Conservation (phyloP, 176 grass and related monocot genomes). For the Triticum monococcum region DNA sequence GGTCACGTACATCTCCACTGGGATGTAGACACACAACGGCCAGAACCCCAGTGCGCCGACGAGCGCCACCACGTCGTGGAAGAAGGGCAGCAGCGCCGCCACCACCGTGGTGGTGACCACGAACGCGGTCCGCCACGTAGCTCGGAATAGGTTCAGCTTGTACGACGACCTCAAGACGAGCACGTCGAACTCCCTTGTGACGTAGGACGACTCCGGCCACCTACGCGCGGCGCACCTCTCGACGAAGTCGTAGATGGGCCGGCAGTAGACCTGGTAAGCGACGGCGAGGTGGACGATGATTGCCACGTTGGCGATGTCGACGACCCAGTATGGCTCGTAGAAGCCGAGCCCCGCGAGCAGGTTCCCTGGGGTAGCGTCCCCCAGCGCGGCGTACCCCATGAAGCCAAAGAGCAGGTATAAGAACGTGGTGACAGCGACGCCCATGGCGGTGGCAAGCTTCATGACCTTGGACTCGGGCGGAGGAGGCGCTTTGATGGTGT, state of each 20-base stretch:
- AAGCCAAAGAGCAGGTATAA: constrained; percentile 79
- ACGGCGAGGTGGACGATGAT: constrained; percentile 67
- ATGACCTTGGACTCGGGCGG: constrained; percentile 59
- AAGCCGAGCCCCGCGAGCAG: constrained; percentile 84
- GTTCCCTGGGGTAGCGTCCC: constrained; percentile 68
- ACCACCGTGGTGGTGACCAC: too few species aligned
- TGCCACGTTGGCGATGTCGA: constrained; percentile 65
- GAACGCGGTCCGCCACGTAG: too few species aligned
- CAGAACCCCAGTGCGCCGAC: too few species aligned
- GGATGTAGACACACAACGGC: too few species aligned
- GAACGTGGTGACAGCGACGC: constrained; percentile 45
- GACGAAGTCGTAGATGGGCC: constrained; percentile 50
- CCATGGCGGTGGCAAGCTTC: constrained; percentile 39
- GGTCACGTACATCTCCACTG: too few species aligned
- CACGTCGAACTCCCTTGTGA: too few species aligned
- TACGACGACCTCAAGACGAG: too few species aligned
- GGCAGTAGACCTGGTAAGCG: constrained; percentile 72
- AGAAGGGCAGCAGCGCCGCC: too few species aligned
- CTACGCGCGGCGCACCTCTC: background rate
- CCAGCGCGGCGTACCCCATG: constrained; percentile 82
- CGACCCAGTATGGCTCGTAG: constrained; percentile 85
- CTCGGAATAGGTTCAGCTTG: too few species aligned
- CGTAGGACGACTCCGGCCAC: background rate
- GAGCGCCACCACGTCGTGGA: too few species aligned
- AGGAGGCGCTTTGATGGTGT: constrained; percentile 47